Conservation (phyloP, 768 basidiomycete genomes). For the Tricholoma matsutake region DNA sequence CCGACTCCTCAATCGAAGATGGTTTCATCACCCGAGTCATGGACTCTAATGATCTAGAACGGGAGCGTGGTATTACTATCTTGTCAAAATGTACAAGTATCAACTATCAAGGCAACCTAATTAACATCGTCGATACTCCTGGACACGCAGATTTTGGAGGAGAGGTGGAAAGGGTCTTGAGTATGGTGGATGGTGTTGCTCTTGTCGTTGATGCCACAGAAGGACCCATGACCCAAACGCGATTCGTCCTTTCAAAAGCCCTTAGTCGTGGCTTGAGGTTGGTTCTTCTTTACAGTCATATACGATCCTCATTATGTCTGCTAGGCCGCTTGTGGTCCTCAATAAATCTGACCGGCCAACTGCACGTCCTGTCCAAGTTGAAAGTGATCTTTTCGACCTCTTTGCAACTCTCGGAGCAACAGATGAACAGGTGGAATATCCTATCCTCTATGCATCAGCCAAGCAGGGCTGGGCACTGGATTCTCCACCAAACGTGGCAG, state of each 20-base stretch:
- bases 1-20: constrained; percentile 34
- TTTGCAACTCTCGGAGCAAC: constrained; percentile 49
- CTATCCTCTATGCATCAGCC: constrained; percentile 47
- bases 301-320: not conserved
- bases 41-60: constrained; percentile 54
- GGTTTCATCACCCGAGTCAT: constrained; percentile 44
- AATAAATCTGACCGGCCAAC: constrained; percentile 48
- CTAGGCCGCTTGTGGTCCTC: constrained; percentile 46
- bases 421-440: constrained; percentile 51
- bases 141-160: constrained; percentile 65
- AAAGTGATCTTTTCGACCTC: constrained; percentile 48
- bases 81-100: constrained; percentile 57
- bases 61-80: constrained; percentile 60
- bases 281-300: constrained; percentile 9
- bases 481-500: constrained; percentile 16
- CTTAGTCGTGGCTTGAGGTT: constrained; percentile 40
- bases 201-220: constrained; percentile 60
- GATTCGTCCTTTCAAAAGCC: constrained; percentile 49
- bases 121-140: constrained; percentile 61
- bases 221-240: constrained; percentile 60
- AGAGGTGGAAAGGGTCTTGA: constrained; percentile 58
- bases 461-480: constrained; percentile 49
- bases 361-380: constrained; percentile 42
- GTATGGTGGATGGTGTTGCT: constrained; percentile 60
- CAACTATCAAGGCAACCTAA: constrained; percentile 44